A percentile compares a stretch with the other conserved stretches of the same genome.
Conservation (phyloP, 768 basidiomycete genomes). For the Collybiopsis confluens region DNA sequence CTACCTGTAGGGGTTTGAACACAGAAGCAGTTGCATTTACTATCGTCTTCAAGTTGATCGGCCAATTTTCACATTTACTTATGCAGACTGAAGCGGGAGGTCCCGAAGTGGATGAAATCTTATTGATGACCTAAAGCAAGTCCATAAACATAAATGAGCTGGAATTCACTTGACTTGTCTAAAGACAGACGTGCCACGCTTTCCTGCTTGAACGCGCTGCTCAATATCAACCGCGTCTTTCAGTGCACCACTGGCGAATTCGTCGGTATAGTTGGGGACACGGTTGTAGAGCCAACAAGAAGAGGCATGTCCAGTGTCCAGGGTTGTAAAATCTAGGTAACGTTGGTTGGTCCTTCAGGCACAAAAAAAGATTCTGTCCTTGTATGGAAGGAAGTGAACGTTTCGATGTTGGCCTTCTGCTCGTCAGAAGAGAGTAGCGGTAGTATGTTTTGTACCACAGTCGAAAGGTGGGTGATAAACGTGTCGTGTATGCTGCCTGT, state of each 20-base stretch:
- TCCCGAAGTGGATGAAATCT: too few relatives aligned
- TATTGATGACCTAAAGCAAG: slow-evolving; percentile 9
- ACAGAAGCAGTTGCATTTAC: too few relatives aligned
- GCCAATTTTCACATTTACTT: too few relatives aligned
- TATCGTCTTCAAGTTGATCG: too few relatives aligned
- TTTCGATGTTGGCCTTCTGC: slow-evolving; percentile 38
- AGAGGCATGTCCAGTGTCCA: slow-evolving; percentile 6
- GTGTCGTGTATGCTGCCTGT: too few relatives aligned
- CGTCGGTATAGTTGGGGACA: slow-evolving; percentile 8
- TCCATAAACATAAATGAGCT: too few relatives aligned
- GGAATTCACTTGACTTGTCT: not conserved
- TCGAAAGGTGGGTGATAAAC: slow-evolving; percentile 1
- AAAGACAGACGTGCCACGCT: slow-evolving; percentile 8
- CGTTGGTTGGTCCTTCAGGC: too few relatives aligned
- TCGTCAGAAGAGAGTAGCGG: slow-evolving; percentile 22
- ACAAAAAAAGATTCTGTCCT: too few relatives aligned
- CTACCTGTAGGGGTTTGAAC: too few relatives aligned
- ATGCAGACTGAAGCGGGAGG: too few relatives aligned
- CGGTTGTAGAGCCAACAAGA: slow-evolving; percentile 12
- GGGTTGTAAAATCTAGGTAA: slow-evolving; percentile 25
- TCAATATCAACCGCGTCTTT: slow-evolving; percentile 1
- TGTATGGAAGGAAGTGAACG: slow-evolving; percentile 47
- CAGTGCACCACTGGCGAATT: slow-evolving; percentile 10
- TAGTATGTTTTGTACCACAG: slow-evolving; percentile 6
- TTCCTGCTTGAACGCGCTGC: slow-evolving; percentile 8